A percentile compares a stretch with the other conserved stretches of the same genome.
phyloP scores from a whole-genome alignment of 106 monocot genomes.

The Ottelia alismoides region DNA sequence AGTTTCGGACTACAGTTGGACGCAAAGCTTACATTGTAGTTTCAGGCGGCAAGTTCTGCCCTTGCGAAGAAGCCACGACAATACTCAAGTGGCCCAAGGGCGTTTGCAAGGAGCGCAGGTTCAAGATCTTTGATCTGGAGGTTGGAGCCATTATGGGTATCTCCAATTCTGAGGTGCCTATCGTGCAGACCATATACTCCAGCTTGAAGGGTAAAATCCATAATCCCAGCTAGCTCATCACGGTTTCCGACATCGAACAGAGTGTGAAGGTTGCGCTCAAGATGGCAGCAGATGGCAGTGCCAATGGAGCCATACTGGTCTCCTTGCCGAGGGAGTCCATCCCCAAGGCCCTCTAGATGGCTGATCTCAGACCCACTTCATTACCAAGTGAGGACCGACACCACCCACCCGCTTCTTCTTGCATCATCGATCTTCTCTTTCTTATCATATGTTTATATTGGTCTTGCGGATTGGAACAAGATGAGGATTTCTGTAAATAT shows the following conservation, averaged over 20 bases:
- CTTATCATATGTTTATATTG: no score
- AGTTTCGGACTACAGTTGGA: slow-evolving; percentile 44
- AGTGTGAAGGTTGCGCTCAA: slow-evolving; percentile 61
- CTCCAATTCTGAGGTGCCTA: slow-evolving; percentile 69
- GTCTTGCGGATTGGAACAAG: slow-evolving; percentile 81
- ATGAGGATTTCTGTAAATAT: slow-evolving; percentile 74
- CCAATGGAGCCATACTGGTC: slow-evolving; percentile 43
- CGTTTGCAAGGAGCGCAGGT: no score
- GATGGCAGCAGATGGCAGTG: no score
- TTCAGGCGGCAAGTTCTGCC: no score
- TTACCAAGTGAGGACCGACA: slow-evolving; percentile 42
- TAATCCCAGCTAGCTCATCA: slow-evolving; percentile 60
- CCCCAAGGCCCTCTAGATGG: slow-evolving; percentile 77
- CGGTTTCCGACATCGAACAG: slow-evolving; percentile 39
- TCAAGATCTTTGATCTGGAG: slow-evolving; percentile 84
- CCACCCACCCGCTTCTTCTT: background rate
- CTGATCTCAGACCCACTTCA: slow-evolving; percentile 44
- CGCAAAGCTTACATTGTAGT: slow-evolving; percentile 81
- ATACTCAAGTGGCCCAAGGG: no score
- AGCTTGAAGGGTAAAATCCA: slow-evolving; percentile 58
- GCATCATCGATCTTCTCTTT: background rate
- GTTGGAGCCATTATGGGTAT: slow-evolving; percentile 44
- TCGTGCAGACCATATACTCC: slow-evolving; percentile 49
- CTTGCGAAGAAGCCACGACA: no score
- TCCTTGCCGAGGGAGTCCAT: slow-evolving; percentile 39